Evolutionary conservation across 176 grass and related monocot genomes (phyloP).

Genomic region (Raddia distichophylla): DNA sequence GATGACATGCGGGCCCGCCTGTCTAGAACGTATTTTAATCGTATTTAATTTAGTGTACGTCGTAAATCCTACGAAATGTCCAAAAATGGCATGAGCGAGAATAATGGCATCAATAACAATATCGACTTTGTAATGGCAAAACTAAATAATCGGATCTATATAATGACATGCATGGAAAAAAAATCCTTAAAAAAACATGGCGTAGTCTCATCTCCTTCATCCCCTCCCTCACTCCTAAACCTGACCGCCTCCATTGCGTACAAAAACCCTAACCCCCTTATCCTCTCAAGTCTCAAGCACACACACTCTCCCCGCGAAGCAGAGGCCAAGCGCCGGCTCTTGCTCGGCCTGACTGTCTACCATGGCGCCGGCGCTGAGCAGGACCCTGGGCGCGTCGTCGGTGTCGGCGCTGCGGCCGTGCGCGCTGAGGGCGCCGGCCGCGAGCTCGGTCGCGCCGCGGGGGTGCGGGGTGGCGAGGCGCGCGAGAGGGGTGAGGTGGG

Average conservation of each 20-base stretch:
- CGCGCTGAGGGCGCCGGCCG: slow-evolving; percentile 13
- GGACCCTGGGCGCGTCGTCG: slow-evolving; percentile 54
- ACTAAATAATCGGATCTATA: too few species aligned
- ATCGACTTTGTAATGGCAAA: too few species aligned
- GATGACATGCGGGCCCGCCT: too few species aligned
- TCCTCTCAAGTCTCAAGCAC: slow-evolving; percentile 12
- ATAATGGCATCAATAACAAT: too few species aligned
- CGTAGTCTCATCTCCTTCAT: slow-evolving; percentile 19
- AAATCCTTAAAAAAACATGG: too few species aligned
- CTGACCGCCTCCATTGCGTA: slow-evolving; percentile 3
- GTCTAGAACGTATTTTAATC: too few species aligned
- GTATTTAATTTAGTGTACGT: too few species aligned
- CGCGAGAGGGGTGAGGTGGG: slow-evolving; percentile 51
- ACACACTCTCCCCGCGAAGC: not conserved
- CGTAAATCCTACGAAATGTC: too few species aligned
- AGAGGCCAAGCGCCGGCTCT: not conserved
- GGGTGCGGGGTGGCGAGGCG: slow-evolving; percentile 9
- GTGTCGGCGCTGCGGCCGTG: slow-evolving; percentile 55
- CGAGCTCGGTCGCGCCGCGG: slow-evolving; percentile 31
- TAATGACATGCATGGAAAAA: too few species aligned
- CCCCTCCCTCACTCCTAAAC: slow-evolving; percentile 7
- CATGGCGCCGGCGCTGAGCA: slow-evolving; percentile 52
- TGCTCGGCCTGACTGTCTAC: not conserved
- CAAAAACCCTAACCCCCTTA: slow-evolving; percentile 42
- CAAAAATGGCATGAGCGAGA: too few species aligned